These are phyloP conservation scores for Pseudogymnoascus sp. DNA, from an alignment of 2,329 filamentous ascomycete genomes.

Conservation along the genomic window DNA sequence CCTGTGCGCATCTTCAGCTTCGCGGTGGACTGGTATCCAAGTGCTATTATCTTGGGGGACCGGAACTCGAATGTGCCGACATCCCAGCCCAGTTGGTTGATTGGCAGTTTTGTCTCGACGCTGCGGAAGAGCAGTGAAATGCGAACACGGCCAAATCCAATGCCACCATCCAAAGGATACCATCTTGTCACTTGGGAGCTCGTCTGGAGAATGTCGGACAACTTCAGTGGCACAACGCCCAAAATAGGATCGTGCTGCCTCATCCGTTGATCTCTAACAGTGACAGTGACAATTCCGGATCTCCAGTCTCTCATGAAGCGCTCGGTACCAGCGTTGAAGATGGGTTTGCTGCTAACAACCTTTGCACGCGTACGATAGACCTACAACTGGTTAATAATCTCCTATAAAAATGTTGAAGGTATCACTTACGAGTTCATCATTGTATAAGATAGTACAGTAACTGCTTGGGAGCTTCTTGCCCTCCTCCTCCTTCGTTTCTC, in stretches of 20 bases:
- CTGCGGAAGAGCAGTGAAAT: constrained; percentile 87
- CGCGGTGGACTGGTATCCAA: constrained; percentile 50
- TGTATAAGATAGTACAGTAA: constrained; percentile 87
- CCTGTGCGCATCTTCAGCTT: constrained; percentile 81
- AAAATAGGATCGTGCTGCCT: constrained; percentile 91
- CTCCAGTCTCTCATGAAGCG: constrained; percentile 91
- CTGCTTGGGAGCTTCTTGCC: constrained; percentile 73
- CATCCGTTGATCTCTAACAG: constrained; percentile 81
- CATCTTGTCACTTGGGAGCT: constrained; percentile 75
- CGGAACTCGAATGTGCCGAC: constrained; percentile 89
- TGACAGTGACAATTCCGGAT: constrained; percentile 75
- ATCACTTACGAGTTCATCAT: constrained; percentile 63
- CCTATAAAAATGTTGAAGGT: not conserved
- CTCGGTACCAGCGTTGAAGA: constrained; percentile 95
- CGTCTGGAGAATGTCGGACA: constrained; percentile 81
- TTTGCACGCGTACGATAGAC: constrained; percentile 92
- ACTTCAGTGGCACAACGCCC: constrained; percentile 79
- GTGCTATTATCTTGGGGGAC: constrained; percentile 59
- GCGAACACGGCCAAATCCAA: constrained; percentile 82
- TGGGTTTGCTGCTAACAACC: constrained; percentile 86
- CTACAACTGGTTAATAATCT: constrained; percentile 25
- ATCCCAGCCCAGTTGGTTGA: constrained; percentile 82
- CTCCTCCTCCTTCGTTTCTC: constrained; percentile 80
- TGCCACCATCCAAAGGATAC: constrained; percentile 94
- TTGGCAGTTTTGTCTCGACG: constrained; percentile 78